Evolutionary conservation across 73 alveolate species (phyloP), one percentile per base, ranked within the genome.

Genomic region (Breviolum minutum): DNA sequence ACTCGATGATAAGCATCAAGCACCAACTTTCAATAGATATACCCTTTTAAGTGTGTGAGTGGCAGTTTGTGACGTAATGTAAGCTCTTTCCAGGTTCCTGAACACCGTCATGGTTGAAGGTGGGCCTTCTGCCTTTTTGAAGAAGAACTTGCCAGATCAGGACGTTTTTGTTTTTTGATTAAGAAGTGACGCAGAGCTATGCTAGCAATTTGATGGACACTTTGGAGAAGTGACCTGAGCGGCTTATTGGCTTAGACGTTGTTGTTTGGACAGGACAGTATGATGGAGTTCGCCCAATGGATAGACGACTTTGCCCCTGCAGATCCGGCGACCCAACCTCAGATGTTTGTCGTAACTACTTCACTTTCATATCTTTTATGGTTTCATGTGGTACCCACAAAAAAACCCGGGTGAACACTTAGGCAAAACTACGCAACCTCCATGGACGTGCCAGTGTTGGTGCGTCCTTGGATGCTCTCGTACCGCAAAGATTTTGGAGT

Each of bases 241-340:
- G 63, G 48, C 20, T 27, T 74, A 10, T 17, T 40, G 27, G 32
- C 29, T 66, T 66, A 13, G 24, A 66, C 11, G 11, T 17, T 66
- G 74, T 66, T 66, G 74, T n/a, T n/a, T n/a, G n/a, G n/a, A n/a
- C 73, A 48, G 91, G 91, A 82, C 61, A 61, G 74, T 73, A 5
- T 17, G 91, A 5, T 82, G 61, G 24, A 6, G 7, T 82, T 82
- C 8, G 91, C 91, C 2, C 3, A 20, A 24, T 82, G 70, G 74
- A 82, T 82, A 61, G 91, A 82, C 7, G 61, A 24, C 24, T 82
- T 82, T 61, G 91, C 91, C 8, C 91, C 91, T 1, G 61, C 76
- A 0, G 91, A 82, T 24, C 40, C 61, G 7, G 19, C 60, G 91
- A 82, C 61, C 29, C 17, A 27, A 32, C 30, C 89, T 80, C 27